Conservation (phyloP, 805 yeast species). For the Pichia manshurica region DNA sequence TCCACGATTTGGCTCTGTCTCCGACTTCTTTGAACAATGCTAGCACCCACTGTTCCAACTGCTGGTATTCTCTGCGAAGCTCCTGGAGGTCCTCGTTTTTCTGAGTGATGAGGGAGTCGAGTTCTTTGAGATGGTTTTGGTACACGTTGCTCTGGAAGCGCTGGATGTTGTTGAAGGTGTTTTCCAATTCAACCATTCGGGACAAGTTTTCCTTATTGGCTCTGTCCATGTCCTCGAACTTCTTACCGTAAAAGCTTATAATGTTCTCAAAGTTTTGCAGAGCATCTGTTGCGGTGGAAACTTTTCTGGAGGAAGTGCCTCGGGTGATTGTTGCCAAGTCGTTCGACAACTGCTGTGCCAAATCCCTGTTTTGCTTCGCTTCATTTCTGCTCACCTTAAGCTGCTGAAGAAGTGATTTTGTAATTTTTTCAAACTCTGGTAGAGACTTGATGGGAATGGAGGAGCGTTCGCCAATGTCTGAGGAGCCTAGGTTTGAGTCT, state of each 20-base stretch:
- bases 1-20: constrained; percentile 3
- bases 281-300: not conserved
- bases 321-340: not conserved
- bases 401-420: not conserved
- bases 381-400: not conserved
- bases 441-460: too few species aligned
- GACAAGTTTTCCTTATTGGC: not conserved
- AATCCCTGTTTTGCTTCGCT: not conserved
- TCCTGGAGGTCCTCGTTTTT: constrained; percentile 1
- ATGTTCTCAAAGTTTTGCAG: not conserved
- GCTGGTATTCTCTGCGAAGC: not conserved
- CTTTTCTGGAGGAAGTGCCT: not conserved
- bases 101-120: not conserved
- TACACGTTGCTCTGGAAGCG: constrained; percentile 4
- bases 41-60: constrained; percentile 8
- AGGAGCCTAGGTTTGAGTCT: too few species aligned
- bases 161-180: constrained; percentile 7
- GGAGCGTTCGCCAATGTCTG: too few species aligned
- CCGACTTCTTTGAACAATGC: constrained; percentile 10
- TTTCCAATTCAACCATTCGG: constrained; percentile 1
- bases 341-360: not conserved
- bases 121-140: not conserved
- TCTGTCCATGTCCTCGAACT: not conserved
- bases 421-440: not conserved
- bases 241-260: not conserved